These are phyloP conservation scores for Leavenworthia alabamica DNA, from an alignment of 345 rosid species.

Conservation along the genomic window DNA sequence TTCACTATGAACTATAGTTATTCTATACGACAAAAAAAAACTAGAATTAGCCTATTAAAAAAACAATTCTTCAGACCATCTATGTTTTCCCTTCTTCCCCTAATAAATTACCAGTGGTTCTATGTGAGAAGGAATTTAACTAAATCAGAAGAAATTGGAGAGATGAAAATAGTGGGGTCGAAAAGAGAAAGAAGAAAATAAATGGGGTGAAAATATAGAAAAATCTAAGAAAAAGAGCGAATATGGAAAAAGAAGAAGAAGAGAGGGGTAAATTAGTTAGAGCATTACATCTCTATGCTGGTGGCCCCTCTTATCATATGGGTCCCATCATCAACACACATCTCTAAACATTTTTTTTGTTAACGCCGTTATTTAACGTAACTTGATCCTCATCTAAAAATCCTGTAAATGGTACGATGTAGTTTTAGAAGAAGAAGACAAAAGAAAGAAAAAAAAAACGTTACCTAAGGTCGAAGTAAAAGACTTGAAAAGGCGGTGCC, in stretches of 20 bases:
- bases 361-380: slow-evolving; percentile 21
- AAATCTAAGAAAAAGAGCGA: slow-evolving; percentile 17
- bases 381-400: slow-evolving; percentile 5
- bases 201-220: slow-evolving; percentile 12
- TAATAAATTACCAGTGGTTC: background rate
- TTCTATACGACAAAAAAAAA: slow-evolving; percentile 2
- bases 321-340: slow-evolving; percentile 27
- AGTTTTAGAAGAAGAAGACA: slow-evolving; percentile 11
- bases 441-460: background rate
- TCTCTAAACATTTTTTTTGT: slow-evolving; percentile 6
- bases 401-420: slow-evolving; percentile 8
- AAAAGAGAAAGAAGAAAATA: slow-evolving; percentile 25
- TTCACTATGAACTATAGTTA: background rate
- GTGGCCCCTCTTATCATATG: slow-evolving; percentile 21
- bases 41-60: background rate
- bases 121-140: background rate
- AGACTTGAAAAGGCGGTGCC: slow-evolving; percentile 22
- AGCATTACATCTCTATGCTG: slow-evolving; percentile 34
- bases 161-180: slow-evolving; percentile 20
- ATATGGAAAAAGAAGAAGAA: background rate
- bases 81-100: background rate
- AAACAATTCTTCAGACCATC: background rate
- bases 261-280: slow-evolving; percentile 20
- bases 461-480: slow-evolving; percentile 26
- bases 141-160: slow-evolving; percentile 4